A percentile compares a stretch with the other conserved stretches of the same genome.
Conservation (phyloP, 2,329 filamentous ascomycete species). For the Trichoderma brevicompactum region DNA sequence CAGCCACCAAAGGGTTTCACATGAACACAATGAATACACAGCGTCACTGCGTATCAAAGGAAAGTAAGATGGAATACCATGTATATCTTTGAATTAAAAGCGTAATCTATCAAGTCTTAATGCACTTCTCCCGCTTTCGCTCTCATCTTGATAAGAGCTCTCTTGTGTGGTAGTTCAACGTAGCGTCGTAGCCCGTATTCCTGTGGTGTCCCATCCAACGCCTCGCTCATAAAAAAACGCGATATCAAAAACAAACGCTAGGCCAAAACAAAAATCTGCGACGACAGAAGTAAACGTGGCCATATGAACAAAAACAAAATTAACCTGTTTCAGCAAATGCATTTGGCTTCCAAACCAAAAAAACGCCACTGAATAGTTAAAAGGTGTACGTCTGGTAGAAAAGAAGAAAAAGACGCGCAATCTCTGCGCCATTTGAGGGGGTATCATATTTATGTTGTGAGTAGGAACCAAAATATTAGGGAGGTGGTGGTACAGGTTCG, state of each 20-base stretch:
- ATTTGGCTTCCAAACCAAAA: too few species aligned
- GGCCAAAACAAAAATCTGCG: neutral
- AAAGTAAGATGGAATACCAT: neutral
- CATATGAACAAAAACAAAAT: too few species aligned
- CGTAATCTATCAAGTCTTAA: slow-evolving; percentile 10
- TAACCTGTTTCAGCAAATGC: too few species aligned
- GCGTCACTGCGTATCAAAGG: neutral
- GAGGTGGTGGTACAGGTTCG: slow-evolving; percentile 20
- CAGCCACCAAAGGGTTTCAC: too few species aligned
- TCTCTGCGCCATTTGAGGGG: slow-evolving; percentile 3
- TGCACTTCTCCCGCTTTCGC: neutral
- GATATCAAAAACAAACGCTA: neutral
- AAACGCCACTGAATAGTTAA: too few species aligned
- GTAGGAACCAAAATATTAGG: neutral
- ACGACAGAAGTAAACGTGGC: too few species aligned
- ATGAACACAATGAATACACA: too few species aligned
- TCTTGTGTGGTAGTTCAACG: neutral
- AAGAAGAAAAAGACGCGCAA: slow-evolving; percentile 5
- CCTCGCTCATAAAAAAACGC: slow-evolving; percentile 20
- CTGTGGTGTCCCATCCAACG: slow-evolving; percentile 18
- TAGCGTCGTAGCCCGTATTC: slow-evolving; percentile 8
- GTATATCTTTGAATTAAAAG: slow-evolving; percentile 1
- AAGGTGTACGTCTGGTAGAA: neutral
- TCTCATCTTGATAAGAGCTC: neutral
- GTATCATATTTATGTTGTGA: slow-evolving; percentile 22